Evolutionary conservation across 2,329 filamentous ascomycete genomes (phyloP), one percentile per base, ranked within the genome.

Genomic region (Elsinoe arachidis): DNA sequence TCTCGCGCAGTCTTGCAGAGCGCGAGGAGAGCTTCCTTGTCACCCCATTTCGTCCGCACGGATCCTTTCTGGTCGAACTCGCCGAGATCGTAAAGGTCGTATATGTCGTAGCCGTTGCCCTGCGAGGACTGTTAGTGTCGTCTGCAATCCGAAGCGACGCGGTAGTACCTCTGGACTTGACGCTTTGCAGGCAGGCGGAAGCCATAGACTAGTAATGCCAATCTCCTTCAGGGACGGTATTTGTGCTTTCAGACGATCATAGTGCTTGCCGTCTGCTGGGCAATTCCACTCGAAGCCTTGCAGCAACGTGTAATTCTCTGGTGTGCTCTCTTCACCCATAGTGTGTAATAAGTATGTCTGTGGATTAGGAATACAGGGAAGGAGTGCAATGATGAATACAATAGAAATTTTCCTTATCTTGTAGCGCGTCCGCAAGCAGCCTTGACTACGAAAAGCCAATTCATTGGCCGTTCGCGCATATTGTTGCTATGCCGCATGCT

Each of bases 221-320:
- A 82, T 77, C 1, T 76, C 73, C 63, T 81, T 80, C 1, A 87
- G 73, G 2, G 73, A 71, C 0, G 80, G 77, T 1, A 86, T 65
- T 5, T 75, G 74, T 15, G 73, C 70, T 12, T 72, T 69, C 1
- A 87, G 76, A 7, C 83, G 79, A 35, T 74, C 70, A 79, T 82
- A 88, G 69, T 88, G 84, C 49, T 75, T 74, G 38, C 80, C 73
- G 62, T 87, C 82, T 15, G 78, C 76, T 1, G 84, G 84, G 5
- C 81, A 74, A 63, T 87, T 83, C 85, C 85, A 88, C 70, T 88
- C 85, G 65, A 86, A 88, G 10, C 75, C 83, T 68, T 87, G 83
- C 58, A 87, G 77, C 70, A 88, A 80, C 55, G 81, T 80, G 38
- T 62, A 62, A 57, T 68, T 68, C n/a, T 65, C 63, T 1, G 64